Evolutionary conservation across 23 red algal genomes (phyloP), one percentile per base, ranked within the genome.

Genomic region (Gracilariopsis chorda): DNA sequence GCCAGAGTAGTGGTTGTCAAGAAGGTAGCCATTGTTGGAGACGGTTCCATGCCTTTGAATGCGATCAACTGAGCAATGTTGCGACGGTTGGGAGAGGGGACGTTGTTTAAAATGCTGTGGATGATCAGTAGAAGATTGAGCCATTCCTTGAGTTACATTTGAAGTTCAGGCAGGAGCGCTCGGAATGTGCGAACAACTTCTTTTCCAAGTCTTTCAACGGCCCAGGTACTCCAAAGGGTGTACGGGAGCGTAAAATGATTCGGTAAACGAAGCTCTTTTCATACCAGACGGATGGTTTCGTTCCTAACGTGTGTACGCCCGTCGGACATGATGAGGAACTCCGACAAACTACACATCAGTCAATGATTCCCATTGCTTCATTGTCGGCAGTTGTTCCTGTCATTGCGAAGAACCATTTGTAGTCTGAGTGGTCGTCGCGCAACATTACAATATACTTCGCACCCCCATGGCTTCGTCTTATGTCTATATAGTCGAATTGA

Each of bases 191-290:
- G 63, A 21, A 70, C 17, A 16, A 70, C 17, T 29, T 70, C 0
- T 32, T 32, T 70, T n/a, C 63, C 0, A 0, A 70, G 63, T 24
- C 63, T 0, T 32, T 78, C 0, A 39, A 78, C 0, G 0, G 73
- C 30, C 16, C 73, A 35, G 27, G 51, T 78, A 13, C 0, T 55
- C 32, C 73, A 78, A 17, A 0, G 73, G 16, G 39, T 20, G 27
- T 78, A 78, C 17, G 73, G 39, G 20, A 78, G 43, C 19, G 73
- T 0, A 78, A 78, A 78, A 53, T 78, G 73, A 78, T 78, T 0
- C 39, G 30, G 0, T 53, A 70, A 16, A 16, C 0, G 17, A 24
- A 70, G 28, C 14, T 29, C 25, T 17, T 32, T 70, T 16, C 0
- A 70, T 16, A 32, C 63, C 63, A 70, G 17, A 70, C 0, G 63